Conservation (phyloP, 2,329 filamentous ascomycete genomes). For the Blastomyces percursus region DNA sequence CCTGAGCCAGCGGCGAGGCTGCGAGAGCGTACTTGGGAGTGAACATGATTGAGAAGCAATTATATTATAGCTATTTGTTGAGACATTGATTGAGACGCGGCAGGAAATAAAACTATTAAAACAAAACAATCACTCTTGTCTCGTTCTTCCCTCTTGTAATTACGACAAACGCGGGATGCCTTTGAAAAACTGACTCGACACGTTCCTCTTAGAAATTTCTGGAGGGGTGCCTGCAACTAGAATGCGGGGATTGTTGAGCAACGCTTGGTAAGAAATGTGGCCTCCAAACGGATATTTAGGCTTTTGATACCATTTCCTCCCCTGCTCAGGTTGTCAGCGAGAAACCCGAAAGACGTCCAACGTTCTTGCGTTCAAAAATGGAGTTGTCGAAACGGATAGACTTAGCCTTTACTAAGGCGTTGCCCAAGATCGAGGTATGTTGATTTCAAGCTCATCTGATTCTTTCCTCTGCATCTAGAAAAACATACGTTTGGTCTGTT, state of each 20-base stretch:
- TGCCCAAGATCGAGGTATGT: conserved; percentile 31
- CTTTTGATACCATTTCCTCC: not conserved
- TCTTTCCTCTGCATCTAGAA: not conserved
- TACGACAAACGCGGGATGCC: not conserved
- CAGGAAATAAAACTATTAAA: not conserved
- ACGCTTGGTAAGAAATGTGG: too few relatives aligned
- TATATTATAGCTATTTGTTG: not conserved
- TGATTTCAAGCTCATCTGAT: not conserved
- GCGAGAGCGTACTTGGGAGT: not conserved
- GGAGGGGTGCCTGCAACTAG: too few relatives aligned
- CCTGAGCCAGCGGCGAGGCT: not conserved
- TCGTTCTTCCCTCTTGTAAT: not conserved
- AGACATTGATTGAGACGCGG: not conserved
- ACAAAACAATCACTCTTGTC: not conserved
- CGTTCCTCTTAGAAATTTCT: too few relatives aligned
- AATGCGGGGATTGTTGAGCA: too few relatives aligned
- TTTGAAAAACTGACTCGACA: not conserved
- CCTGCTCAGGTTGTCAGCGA: not conserved
- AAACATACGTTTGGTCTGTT: not conserved
- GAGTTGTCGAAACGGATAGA: conserved; percentile 21
- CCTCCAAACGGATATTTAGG: too few relatives aligned
- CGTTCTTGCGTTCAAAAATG: conserved; percentile 15
- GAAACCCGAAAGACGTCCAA: not conserved
- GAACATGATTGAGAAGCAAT: not conserved
- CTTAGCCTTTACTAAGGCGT: conserved; percentile 21